Evolutionary conservation across 1,284 basidiomycete genomes (phyloP).

Genomic region (Fomitopsis betulina): DNA sequence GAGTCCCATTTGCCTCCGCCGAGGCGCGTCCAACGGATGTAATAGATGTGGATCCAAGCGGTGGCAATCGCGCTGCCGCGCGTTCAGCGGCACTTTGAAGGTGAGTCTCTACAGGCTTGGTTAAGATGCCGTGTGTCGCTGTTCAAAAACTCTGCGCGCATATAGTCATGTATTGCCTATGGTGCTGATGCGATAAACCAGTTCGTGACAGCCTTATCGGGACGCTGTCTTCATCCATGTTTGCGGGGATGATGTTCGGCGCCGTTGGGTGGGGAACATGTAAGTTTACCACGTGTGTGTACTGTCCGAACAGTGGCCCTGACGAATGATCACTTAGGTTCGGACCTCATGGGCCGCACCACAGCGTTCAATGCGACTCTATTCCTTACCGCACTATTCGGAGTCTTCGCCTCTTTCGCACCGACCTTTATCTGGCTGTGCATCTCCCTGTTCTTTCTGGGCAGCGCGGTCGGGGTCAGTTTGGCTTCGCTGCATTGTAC

Average conservation of each 20-base stretch:
- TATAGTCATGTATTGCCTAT: background rate
- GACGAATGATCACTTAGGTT: constrained; percentile 30
- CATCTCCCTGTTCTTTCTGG: constrained; percentile 79
- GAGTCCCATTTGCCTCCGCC: constrained; percentile 22
- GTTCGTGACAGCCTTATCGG: constrained; percentile 77
- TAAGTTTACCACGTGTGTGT: constrained; percentile 29
- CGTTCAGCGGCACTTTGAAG: constrained; percentile 81
- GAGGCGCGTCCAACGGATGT: constrained; percentile 26
- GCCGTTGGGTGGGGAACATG: constrained; percentile 90
- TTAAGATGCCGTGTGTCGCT: background rate
- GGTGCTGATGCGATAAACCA: constrained; percentile 21
- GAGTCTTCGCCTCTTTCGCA: constrained; percentile 75
- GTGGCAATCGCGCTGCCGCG: constrained; percentile 90
- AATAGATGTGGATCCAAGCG: constrained; percentile 86
- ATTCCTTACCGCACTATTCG: constrained; percentile 87
- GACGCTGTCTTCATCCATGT: constrained; percentile 73
- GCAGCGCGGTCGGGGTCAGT: constrained; percentile 85
- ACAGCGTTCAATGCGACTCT: constrained; percentile 92
- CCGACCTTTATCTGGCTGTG: constrained; percentile 75
- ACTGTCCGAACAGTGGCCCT: background rate
- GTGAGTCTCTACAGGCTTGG: constrained; percentile 35
- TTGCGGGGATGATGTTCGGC: constrained; percentile 95
- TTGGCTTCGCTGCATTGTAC: background rate
- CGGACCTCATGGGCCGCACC: constrained; percentile 81
- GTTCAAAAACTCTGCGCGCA: background rate